Base-by-base conservation (phyloP, 78 protist genomes). In the Polysphondylium violaceum region DNA sequence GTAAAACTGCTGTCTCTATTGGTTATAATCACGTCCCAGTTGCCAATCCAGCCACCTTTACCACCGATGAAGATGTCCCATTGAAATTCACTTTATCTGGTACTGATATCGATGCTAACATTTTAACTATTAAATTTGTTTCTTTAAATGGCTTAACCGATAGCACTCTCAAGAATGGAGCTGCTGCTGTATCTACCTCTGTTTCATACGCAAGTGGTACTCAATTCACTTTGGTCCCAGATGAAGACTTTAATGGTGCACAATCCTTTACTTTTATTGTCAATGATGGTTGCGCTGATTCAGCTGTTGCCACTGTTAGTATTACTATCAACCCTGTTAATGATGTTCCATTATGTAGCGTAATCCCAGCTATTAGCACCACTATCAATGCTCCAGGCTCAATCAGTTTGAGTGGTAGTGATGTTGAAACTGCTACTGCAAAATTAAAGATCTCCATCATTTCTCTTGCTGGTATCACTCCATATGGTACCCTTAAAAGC, bases 21-120 rank as follows among this genome's bases (percentile, higher is more conserved):
- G 25, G 21, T 7, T 67, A 53, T 55, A 75, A 74, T 33, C 38
- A 71, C 31, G 72, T 86, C 2, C 86, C 86, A 27, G 27, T 17
- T 43, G 76, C 87, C 1, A 2, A 4, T 2, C 25, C 29, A 2
- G 41, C 7, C 40, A n/a, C 7, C n/a, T 17, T 74, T 35, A 35
- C 36, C 23, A 40, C 86, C 29, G n/a, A 27, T 8, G 59, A 40
- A 58, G 44, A 72, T 47, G 27, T 19, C 0, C n/a, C 11, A 7
- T 14, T 14, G 3, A n/a, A 67, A n/a, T 87, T 87, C 25, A 50
- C 56, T 17, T 69, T 75, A 41, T 14, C 72, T 0, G 93, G 44
- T 53, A 33, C 6, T n/a, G 93, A 87, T 59, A n/a, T 74, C 1
- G 86, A 87, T 69, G 53, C 47, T 27, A 87, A 87, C 21, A 23